A percentile compares a stretch with the other conserved stretches of the same genome.
These are phyloP conservation scores for Emmonsia crescens DNA, from an alignment of 2,329 filamentous ascomycete species.

Conservation along the genomic window DNA sequence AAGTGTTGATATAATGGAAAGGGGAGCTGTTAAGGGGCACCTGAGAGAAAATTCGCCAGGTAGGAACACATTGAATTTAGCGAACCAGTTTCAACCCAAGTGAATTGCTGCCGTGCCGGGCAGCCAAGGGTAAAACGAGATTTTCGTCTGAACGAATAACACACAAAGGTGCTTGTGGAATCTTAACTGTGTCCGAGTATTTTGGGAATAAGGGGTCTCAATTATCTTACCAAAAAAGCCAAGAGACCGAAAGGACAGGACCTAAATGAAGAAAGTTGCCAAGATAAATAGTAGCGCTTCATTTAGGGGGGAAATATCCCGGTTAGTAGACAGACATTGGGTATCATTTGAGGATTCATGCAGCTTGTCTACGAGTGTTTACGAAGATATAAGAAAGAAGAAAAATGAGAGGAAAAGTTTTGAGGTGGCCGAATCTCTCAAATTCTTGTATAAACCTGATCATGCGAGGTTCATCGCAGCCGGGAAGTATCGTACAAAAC, in stretches of 20 bases:
- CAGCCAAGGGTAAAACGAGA: background rate
- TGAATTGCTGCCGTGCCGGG: background rate
- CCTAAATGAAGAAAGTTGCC: background rate
- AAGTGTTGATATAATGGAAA: background rate
- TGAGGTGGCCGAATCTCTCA: constrained; percentile 38
- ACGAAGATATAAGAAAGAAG: background rate
- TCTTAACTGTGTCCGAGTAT: background rate
- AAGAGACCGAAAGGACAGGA: background rate
- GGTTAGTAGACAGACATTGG: background rate
- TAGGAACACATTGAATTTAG: background rate
- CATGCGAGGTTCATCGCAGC: constrained; percentile 18
- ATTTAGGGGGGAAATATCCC: background rate
- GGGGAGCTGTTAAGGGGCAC: background rate
- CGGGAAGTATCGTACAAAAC: constrained; percentile 12
- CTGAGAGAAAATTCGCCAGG: background rate
- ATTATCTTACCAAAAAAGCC: background rate
- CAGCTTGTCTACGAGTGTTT: background rate
- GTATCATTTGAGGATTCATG: background rate
- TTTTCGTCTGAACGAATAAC: background rate
- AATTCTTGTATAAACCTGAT: constrained; percentile 27
- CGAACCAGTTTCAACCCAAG: background rate
- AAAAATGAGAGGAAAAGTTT: background rate
- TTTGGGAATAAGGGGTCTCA: background rate
- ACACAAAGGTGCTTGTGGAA: background rate
- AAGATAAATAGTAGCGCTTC: background rate